phyloP scores from a whole-genome alignment of 2,329 filamentous ascomycete species.

The Akanthomyces lecanii region DNA sequence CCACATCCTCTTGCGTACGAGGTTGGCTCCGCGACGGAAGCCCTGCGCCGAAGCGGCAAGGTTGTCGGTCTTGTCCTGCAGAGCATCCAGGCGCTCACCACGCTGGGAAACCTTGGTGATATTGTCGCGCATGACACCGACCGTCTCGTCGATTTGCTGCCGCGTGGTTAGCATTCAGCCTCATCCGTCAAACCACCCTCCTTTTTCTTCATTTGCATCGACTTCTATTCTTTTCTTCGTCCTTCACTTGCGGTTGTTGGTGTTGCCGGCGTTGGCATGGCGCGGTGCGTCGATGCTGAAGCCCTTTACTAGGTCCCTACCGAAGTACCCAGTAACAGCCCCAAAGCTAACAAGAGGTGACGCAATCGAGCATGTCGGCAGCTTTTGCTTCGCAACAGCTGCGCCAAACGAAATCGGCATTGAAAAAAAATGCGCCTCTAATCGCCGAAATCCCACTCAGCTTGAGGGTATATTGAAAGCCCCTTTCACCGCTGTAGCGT shows the following conservation, averaged over 20 bases:
- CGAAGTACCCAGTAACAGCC: background rate
- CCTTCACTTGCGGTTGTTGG: background rate
- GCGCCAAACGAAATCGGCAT: background rate
- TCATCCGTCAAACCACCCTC: background rate
- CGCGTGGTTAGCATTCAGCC: slow-evolving; percentile 20
- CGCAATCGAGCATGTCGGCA: background rate
- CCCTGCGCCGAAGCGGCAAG: slow-evolving; percentile 88
- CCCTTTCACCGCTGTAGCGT: background rate
- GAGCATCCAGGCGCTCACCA: slow-evolving; percentile 79
- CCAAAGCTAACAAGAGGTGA: background rate
- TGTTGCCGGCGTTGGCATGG: background rate
- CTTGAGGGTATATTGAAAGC: background rate
- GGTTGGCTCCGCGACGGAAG: slow-evolving; percentile 93
- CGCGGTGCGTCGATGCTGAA: background rate
- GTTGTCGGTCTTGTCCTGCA: slow-evolving; percentile 94
- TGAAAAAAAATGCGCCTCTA: background rate
- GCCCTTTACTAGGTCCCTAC: background rate
- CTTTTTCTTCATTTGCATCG: background rate
- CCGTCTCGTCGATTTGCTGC: slow-evolving; percentile 96
- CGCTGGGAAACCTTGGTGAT: slow-evolving; percentile 95
- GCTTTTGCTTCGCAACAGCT: background rate
- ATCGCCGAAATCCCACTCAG: background rate
- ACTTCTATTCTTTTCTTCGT: background rate
- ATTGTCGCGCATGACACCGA: slow-evolving; percentile 94
- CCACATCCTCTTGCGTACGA: slow-evolving; percentile 98